Evolutionary conservation across 306 rosid species (phyloP).

Genomic region (Trichosanthes cucumerina): DNA sequence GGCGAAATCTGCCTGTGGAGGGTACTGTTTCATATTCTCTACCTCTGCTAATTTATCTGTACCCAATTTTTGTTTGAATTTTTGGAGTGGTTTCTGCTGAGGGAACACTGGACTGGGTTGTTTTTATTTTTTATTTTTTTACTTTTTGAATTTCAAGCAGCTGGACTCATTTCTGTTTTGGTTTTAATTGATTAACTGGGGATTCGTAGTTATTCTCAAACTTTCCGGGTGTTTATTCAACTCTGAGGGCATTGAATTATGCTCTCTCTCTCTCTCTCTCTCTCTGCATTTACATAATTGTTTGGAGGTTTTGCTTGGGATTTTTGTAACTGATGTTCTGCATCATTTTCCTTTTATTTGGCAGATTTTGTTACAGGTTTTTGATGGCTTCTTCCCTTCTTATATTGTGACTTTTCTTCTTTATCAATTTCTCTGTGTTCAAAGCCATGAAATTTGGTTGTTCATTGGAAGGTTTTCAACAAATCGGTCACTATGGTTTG

Average conservation of each 20-base stretch:
- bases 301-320: not conserved
- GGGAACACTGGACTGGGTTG: not conserved
- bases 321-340: not conserved
- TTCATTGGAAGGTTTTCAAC: not conserved
- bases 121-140: not conserved
- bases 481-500: not conserved
- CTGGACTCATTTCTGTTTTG: not conserved
- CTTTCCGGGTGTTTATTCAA: not conserved
- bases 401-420: not conserved
- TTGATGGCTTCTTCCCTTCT: not conserved
- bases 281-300: not conserved
- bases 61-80: not conserved
- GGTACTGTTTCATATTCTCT: slow-evolving; percentile 3
- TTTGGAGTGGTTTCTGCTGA: not conserved
- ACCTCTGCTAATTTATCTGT: not conserved
- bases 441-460: not conserved
- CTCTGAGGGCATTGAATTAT: not conserved
- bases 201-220: not conserved
- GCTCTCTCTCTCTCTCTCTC: not conserved
- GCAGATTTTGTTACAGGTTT: not conserved
- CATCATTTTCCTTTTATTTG: not conserved
- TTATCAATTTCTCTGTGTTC: not conserved
- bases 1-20: not conserved
- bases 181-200: not conserved
- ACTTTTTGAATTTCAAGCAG: not conserved